Base-by-base conservation (phyloP, 148 eudicot genomes). In the Talinum fruticosum region DNA sequence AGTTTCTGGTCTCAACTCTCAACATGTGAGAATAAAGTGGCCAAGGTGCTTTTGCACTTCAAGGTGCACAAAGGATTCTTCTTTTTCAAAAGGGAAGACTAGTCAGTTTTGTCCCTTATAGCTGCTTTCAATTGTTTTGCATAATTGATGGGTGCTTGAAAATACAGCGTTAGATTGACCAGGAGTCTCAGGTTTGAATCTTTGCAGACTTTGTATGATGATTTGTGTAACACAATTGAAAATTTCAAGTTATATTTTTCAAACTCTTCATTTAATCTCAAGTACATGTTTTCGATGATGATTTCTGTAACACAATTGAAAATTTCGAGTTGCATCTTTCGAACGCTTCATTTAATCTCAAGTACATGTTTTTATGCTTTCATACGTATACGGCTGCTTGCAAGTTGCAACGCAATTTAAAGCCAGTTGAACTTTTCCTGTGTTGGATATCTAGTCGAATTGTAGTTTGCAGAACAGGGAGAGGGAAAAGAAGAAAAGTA, bases 1-100 rank as follows among this genome's bases (percentile, higher is more conserved):
- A 61, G 70, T 77, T 57, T 77, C 70, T 75, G 82, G 82, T 76
- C 77, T 83, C 66, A 59, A 72, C 19, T 78, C 66, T 62, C 68
- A 34, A 28, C 37, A 38, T 78, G 72, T 66, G 72, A 81, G 87
- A 88, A 86, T 90, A 86, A 88, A 88, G 90, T 71, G 72, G 80
- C 59, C 51, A 72, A 73, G 71, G 79, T 78, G 85, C 87, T 85
- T 85, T 88, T 41, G 44, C 81, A 85, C 89, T 4, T 10, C 45
- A 79, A 86, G 74, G 82, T 80, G 82, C 80, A 80, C 61, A 82
- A 74, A 87, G 76, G 76, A 79, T 78, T 71, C 76, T 81, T 75
- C 80, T 84, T 85, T 62, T 88, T 51, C 78, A 37, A 78, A 81
- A 87, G 85, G 84, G 78, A 69, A 76, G 85, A 81, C 78, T 79